Evolutionary conservation across 176 grass and related monocot species (phyloP).

Genomic region (Raddia distichophylla): DNA sequence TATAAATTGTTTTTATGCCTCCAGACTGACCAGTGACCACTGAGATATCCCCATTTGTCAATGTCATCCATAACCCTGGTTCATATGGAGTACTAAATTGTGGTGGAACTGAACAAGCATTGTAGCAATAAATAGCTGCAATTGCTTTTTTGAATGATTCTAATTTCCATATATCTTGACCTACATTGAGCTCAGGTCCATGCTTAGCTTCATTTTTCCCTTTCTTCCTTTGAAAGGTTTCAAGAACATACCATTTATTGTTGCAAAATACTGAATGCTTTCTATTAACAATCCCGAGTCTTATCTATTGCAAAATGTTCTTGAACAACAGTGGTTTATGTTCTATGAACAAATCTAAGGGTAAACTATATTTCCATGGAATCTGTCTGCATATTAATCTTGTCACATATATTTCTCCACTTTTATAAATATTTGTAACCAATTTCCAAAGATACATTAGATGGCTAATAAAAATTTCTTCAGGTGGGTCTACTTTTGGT

Average conservation of each 20-base stretch:
- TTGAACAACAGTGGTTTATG: background rate
- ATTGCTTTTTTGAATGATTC: background rate
- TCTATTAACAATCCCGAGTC: background rate
- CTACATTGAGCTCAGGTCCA: background rate
- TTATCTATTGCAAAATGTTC: slow-evolving; percentile 7
- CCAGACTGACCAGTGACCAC: background rate
- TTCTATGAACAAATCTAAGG: slow-evolving; percentile 13
- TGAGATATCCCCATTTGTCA: background rate
- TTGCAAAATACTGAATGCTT: background rate
- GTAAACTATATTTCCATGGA: background rate
- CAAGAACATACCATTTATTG: background rate
- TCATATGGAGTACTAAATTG: background rate
- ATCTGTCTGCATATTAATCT: background rate
- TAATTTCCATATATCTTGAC: background rate
- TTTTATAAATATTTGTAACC: background rate
- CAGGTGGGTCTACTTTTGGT: slow-evolving; percentile 96
- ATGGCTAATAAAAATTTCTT: slow-evolving; percentile 31
- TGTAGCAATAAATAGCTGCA: background rate
- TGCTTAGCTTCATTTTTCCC: background rate
- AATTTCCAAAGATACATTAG: background rate
- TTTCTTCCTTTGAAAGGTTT: background rate
- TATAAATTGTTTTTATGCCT: background rate
- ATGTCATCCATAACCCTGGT: background rate
- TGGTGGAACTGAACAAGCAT: background rate
- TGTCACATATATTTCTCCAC: background rate